Base-by-base conservation (phyloP, 1,284 basidiomycete genomes). In the Vanrija pseudolonga region DNA sequence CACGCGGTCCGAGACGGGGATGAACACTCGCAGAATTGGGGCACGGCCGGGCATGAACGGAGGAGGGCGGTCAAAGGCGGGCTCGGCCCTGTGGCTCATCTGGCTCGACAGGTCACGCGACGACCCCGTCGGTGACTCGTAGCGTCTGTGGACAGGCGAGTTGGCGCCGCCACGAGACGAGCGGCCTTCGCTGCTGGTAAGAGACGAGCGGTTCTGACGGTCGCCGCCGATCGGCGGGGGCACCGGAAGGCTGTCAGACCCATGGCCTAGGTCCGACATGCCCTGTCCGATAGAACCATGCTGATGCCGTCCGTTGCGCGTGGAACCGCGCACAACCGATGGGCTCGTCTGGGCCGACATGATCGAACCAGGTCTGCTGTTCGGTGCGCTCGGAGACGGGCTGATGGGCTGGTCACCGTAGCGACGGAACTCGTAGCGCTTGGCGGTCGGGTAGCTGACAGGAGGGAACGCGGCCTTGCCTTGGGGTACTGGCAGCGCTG, bases 21-120 rank as follows among this genome's bases (percentile, higher is more conserved):
- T 71, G 42, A 76, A 76, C 1, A 78, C 72, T 20, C 71, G 59
- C 32, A 78, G 53, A 11, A 76, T 63, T 7, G 76, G 76, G 0
- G 68, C 72, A 11, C 76, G 64, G 17, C 72, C 75, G 0, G 63
- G 62, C 23, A 65, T 67, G 57, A 64, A 75, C 2, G 75, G 75
- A 0, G 69, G 66, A 4, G 74, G 70, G 19, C 64, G 65, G 41
- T 77, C 72, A 47, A 77, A 77, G 5, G 70, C 69, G 17, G 70
- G 70, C 53, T 77, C 75, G 32, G 60, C 40, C 37, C 60, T 44
- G 37, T 53, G 45, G 32, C 32, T 32, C 32, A 32, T 32, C 32
- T 15, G 23, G 22, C n/a, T 45, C 17, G 43, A 23, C 17, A n/a
- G 17, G 12, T 32, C 32, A 32, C 32, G 32, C 32, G 32, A 32